Evolutionary conservation across 2,329 filamentous ascomycete species (phyloP).

Genomic region (Paecilomyces niveus): DNA sequence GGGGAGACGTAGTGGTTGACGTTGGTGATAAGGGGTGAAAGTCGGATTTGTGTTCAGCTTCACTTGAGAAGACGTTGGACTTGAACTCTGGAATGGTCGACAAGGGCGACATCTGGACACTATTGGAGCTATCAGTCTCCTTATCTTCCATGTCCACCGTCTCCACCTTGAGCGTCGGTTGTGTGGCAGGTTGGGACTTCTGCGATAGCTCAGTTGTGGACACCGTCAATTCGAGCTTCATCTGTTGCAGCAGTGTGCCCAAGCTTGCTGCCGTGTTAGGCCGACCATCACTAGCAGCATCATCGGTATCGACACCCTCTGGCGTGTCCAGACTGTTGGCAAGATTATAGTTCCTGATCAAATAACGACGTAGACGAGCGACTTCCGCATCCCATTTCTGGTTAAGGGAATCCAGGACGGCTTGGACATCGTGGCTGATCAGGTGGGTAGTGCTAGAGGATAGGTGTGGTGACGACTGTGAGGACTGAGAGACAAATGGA

Average conservation of each 20-base stretch:
- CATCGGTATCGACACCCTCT: slow-evolving; percentile 15
- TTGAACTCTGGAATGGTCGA: slow-evolving; percentile 5
- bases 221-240: slow-evolving; percentile 28
- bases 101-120: slow-evolving; percentile 3
- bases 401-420: slow-evolving; percentile 34
- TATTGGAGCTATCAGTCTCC: not conserved
- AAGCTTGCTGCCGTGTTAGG: slow-evolving; percentile 31
- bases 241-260: slow-evolving; percentile 30
- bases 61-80: slow-evolving; percentile 3
- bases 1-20: slow-evolving; percentile 8
- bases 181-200: slow-evolving; percentile 10
- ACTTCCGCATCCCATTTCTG: slow-evolving; percentile 41
- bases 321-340: slow-evolving; percentile 25
- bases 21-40: slow-evolving; percentile 20
- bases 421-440: slow-evolving; percentile 32
- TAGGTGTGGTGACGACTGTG: slow-evolving; percentile 2
- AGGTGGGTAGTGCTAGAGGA: slow-evolving; percentile 17
- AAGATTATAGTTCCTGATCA: slow-evolving; percentile 40
- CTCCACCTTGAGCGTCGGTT: not conserved
- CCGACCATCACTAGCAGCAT: slow-evolving; percentile 29
- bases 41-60: slow-evolving; percentile 1
- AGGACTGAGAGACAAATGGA: slow-evolving; percentile 2
- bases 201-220: slow-evolving; percentile 19
- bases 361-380: slow-evolving; percentile 35
- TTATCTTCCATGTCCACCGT: slow-evolving; percentile 1